Evolutionary conservation across 1,139 yeast genomes (phyloP).

Genomic region (Scheffersomyces segobiensis): DNA sequence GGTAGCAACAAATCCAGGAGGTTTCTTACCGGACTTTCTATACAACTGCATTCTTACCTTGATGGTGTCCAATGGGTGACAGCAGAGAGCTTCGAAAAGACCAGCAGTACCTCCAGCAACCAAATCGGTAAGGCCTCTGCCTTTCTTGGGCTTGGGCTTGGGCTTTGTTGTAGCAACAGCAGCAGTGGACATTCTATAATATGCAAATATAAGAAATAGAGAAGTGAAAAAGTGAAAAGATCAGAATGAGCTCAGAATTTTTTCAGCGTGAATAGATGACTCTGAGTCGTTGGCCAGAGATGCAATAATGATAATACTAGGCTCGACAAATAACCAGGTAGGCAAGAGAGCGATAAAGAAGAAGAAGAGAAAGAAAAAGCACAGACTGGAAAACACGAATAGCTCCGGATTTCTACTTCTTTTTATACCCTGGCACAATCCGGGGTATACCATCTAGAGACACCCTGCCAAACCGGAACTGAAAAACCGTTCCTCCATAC

Average conservation of each 20-base stretch:
- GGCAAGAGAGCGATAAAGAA: neutral
- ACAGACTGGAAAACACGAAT: neutral
- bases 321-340: neutral
- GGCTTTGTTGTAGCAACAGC: neutral
- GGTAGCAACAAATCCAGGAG: slow-evolving; percentile 84
- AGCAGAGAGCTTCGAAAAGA: slow-evolving; percentile 89
- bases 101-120: slow-evolving; percentile 98
- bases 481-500: neutral
- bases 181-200: neutral
- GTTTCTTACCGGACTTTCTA: slow-evolving; percentile 60
- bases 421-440: neutral
- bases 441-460: neutral
- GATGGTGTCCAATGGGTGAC: slow-evolving; percentile 94
- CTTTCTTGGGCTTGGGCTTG: slow-evolving; percentile 30
- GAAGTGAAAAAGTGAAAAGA: neutral
- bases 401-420: neutral
- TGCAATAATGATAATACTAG: neutral
- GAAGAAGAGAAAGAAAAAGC: neutral
- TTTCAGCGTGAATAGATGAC: neutral
- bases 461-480: neutral
- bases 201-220: neutral
- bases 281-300: neutral
- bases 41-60: slow-evolving; percentile 96
- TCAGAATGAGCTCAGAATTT: neutral
- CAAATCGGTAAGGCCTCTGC: slow-evolving; percentile 64